phyloP scores from a whole-genome alignment of 805 yeast genomes.

The Starmerella ratchasimensis region DNA sequence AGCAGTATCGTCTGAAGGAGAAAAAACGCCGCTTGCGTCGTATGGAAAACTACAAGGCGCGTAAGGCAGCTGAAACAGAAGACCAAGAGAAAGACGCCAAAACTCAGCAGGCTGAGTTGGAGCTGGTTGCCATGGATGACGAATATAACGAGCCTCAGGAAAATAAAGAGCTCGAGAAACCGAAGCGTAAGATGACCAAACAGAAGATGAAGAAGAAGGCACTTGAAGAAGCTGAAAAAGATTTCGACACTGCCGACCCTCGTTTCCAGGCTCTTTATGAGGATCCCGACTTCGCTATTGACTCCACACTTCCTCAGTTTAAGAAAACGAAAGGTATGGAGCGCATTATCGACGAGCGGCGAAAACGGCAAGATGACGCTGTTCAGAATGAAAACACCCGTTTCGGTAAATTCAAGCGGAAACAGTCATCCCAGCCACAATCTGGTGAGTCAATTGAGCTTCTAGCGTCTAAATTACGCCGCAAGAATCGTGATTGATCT shows the following conservation, averaged over 20 bases:
- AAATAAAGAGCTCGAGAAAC: conserved; percentile 51
- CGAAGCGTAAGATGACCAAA: conserved; percentile 37
- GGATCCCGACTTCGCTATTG: conserved; percentile 83
- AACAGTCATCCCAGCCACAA: background rate
- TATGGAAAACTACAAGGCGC: conserved; percentile 57
- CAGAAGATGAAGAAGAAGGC: conserved; percentile 32
- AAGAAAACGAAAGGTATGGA: conserved; percentile 81
- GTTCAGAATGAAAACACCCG: conserved; percentile 2
- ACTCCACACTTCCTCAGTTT: conserved; percentile 82
- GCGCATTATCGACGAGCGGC: conserved; percentile 60
- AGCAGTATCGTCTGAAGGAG: conserved; percentile 70
- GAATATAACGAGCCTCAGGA: conserved; percentile 51
- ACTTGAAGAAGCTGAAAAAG: conserved; percentile 34
- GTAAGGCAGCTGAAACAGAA: conserved; percentile 39
- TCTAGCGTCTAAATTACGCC: conserved; percentile 7
- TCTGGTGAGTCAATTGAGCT: conserved; percentile 2
- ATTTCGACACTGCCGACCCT: conserved; percentile 63
- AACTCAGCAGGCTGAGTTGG: conserved; percentile 54
- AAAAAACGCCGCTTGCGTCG: conserved; percentile 83
- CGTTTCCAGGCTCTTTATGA: conserved; percentile 77
- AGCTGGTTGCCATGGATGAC: conserved; percentile 56
- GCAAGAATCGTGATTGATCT: conserved; percentile 1
- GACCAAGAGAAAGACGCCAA: conserved; percentile 27
- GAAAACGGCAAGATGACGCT: conserved; percentile 20
- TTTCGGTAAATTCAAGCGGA: conserved; percentile 1